Conservation (phyloP, 2,329 filamentous ascomycete species). For the Drechslerella stenobrocha region DNA sequence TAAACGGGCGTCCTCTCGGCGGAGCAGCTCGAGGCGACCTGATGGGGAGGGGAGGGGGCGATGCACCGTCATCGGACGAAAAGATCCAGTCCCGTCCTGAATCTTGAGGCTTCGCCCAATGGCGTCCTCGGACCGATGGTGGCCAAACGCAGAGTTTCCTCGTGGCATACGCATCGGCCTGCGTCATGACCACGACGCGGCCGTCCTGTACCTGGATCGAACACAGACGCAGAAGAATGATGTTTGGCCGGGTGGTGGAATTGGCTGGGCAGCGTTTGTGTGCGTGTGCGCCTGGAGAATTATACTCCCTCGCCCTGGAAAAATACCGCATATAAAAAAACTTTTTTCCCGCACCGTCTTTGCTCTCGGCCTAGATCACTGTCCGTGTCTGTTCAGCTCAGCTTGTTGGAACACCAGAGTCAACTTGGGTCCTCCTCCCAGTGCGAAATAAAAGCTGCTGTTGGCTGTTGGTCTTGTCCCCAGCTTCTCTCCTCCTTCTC, state of each 20-base stretch:
- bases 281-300: conserved; percentile 18
- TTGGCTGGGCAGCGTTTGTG: conserved; percentile 10
- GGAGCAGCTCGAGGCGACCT: conserved; percentile 18
- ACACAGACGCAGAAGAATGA: too few relatives aligned
- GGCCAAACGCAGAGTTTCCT: conserved; percentile 8
- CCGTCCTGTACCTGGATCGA: too few relatives aligned
- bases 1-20: conserved; percentile 27
- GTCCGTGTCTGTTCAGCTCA: conserved; percentile 25
- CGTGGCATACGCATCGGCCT: too few relatives aligned
- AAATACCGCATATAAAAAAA: conserved; percentile 49
- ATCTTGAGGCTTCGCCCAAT: too few relatives aligned
- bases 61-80: conserved; percentile 1
- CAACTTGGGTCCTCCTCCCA: not conserved
- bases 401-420: conserved; percentile 6
- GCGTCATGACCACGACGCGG: conserved; percentile 35
- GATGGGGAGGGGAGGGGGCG: not conserved
- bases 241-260: not conserved
- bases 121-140: too few relatives aligned
- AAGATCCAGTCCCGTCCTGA: too few relatives aligned
- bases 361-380: conserved; percentile 12
- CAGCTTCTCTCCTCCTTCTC: conserved; percentile 27
- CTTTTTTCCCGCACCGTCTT: conserved; percentile 41
- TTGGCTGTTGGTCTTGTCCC: conserved; percentile 30
- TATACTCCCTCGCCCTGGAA: conserved; percentile 18
- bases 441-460: conserved; percentile 29